A percentile compares a stretch with the other conserved stretches of the same genome.
Evolutionary conservation across 2,329 filamentous ascomycete genomes (phyloP).

Genomic region (Tolypocladium paradoxum): DNA sequence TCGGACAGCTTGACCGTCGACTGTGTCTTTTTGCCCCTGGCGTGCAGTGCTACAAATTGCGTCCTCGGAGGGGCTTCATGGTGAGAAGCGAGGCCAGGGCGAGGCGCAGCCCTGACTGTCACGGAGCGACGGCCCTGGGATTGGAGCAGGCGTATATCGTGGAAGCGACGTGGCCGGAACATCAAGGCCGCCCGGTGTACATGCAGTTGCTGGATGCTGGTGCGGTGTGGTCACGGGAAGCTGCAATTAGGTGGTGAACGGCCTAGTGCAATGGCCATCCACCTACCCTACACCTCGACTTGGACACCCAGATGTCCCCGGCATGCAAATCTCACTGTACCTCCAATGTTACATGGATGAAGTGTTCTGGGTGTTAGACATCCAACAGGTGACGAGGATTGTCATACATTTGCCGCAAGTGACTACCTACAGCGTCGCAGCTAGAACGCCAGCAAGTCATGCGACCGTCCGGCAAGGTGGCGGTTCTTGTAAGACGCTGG

Average conservation of each 20-base stretch:
- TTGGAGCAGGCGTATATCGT: constrained; percentile 1
- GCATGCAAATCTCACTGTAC: not conserved
- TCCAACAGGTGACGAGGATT: not conserved
- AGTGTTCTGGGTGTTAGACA: no score
- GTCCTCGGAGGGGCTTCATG: constrained; percentile 6
- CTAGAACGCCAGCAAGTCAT: not conserved
- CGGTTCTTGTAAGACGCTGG: not conserved
- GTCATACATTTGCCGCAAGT: not conserved
- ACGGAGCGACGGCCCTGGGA: not conserved
- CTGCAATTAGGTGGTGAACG: not conserved
- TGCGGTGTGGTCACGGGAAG: not conserved
- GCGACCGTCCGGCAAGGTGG: not conserved
- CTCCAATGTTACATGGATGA: not conserved
- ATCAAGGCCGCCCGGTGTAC: constrained; percentile 4
- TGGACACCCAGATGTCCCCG: no score
- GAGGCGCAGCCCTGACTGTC: not conserved
- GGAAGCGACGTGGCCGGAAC: constrained; percentile 6
- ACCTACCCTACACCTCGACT: not conserved
- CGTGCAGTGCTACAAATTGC: constrained; percentile 8
- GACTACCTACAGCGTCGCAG: not conserved
- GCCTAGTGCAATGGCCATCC: not conserved
- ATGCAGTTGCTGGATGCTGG: not conserved
- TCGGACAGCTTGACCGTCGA: constrained; percentile 44
- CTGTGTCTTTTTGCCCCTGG: constrained; percentile 43
- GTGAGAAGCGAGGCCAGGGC: not conserved